Conservation (phyloP, 768 basidiomycete genomes). For the Suillus cothurnatus region DNA sequence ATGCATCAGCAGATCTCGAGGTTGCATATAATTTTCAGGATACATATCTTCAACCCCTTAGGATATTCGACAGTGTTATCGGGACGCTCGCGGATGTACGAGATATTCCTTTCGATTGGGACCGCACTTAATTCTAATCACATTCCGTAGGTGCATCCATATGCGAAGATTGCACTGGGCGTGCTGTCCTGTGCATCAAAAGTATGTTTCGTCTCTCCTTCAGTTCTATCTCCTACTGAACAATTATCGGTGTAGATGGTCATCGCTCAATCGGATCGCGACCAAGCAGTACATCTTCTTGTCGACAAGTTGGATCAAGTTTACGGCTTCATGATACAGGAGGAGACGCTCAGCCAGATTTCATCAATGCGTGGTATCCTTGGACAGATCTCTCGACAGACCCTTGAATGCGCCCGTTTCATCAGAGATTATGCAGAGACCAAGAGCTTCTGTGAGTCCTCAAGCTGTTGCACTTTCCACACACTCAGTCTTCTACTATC, state of each 20-base stretch:
- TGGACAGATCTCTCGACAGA: slow-evolving; percentile 2
- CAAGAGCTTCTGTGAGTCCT: slow-evolving; percentile 11
- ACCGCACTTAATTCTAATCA: not conserved
- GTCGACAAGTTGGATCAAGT: slow-evolving; percentile 1
- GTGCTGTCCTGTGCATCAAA: not conserved
- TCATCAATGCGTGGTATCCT: not conserved
- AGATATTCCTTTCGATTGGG: not conserved
- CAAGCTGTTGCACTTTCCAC: not conserved
- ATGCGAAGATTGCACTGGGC: slow-evolving; percentile 3
- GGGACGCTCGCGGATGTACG: not conserved
- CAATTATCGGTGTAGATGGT: not conserved
- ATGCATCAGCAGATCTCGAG: not conserved
- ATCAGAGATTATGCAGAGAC: slow-evolving; percentile 8
- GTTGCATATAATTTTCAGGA: not conserved
- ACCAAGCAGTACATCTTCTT: slow-evolving; percentile 1
- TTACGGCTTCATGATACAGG: slow-evolving; percentile 7
- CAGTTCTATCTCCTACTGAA: no score
- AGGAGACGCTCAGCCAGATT: not conserved
- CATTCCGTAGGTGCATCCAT: not conserved
- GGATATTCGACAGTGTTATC: not conserved
- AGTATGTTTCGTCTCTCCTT: not conserved
- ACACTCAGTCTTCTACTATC: not conserved
- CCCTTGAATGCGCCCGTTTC: slow-evolving; percentile 10
- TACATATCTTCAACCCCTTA: not conserved
- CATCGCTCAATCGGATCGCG: not conserved